Evolutionary conservation across 2,329 filamentous ascomycete genomes (phyloP), one percentile per base, ranked within the genome.

Genomic region (Neocatenulostroma microsporum): DNA sequence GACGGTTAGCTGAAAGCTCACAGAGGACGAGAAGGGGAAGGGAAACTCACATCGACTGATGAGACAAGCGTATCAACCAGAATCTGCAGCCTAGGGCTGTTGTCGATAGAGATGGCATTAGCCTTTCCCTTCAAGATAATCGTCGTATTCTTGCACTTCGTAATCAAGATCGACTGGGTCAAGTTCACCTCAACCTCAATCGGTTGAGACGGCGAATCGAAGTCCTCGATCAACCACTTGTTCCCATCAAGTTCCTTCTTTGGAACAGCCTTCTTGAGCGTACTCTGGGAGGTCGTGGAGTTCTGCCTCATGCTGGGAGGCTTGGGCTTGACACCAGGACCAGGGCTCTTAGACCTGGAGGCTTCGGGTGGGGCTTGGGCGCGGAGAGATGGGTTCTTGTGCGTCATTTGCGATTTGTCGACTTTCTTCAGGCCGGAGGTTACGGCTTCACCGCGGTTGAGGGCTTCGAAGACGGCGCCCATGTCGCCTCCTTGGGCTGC

Each of bases 211-310:
- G 69, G 66, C 42, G 80, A 84, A 34, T 98, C 91, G 55, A 78
- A 96, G 67, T 98, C 91, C 72, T 96, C 91, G 53, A 98, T 78
- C 39, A 82, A 78, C 91, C 91, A 98, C 63, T 96, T 96, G 64
- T 86, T 95, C 30, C 67, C 68, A 37, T 71, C 68, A 21, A 71
- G 57, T 51, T 69, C 66, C 50, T 69, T 70, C 54, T 64, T 68
- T 11, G 63, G 61, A 47, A 63, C 63, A 4, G 37, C 48, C 47
- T 40, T 55, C 37, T 49, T 50, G 35, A 29, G 9, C 20, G 50
- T 25, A 3, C 42, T 37, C 10, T 45, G 36, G 3, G 44, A 44
- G 11, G 53, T 35, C 9, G 49, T 46, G 39, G 48, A 52, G 57
- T 67, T 69, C 18, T 65, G 64, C 26, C 66, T 63, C 63, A 70